These are phyloP conservation scores for Penicillium griseofulvum DNA, from an alignment of 2,329 filamentous ascomycete species.

Conservation along the genomic window DNA sequence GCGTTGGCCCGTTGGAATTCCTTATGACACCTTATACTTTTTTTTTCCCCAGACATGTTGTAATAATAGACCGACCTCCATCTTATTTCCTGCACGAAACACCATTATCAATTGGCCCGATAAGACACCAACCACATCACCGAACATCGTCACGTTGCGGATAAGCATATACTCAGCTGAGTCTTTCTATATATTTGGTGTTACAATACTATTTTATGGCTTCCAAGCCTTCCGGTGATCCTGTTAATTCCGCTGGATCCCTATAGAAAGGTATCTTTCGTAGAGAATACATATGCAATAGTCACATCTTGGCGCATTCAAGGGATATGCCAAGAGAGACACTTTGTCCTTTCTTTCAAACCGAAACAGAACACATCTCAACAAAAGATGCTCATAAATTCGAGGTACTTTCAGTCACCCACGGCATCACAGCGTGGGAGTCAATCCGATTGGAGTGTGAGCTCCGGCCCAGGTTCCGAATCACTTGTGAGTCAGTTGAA, in stretches of 20 bases:
- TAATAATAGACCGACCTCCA: not conserved
- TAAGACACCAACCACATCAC: constrained; percentile 35
- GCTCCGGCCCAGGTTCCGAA: not conserved
- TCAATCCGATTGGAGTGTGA: not conserved
- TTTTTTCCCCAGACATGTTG: not conserved
- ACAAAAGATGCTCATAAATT: constrained; percentile 6
- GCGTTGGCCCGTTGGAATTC: not conserved
- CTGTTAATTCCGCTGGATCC: not conserved
- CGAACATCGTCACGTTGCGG: constrained; percentile 28
- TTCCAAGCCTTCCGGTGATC: not conserved
- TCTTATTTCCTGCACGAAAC: constrained; percentile 10
- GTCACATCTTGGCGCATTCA: constrained; percentile 8
- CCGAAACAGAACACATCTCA: not conserved
- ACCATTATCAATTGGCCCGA: constrained; percentile 24
- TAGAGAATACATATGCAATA: not conserved
- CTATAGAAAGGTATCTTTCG: not conserved
- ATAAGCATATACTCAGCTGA: constrained; percentile 7
- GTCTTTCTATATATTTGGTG: not conserved
- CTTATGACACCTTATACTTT: not conserved
- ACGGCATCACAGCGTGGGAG: not conserved
- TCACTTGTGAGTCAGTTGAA: not conserved
- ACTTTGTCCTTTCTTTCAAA: not conserved
- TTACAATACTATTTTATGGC: not conserved
- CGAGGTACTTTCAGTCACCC: constrained; percentile 5
- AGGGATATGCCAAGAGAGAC: constrained; percentile 8